phyloP scores from a whole-genome alignment of 2,329 filamentous ascomycete species.

The Fusarium napiforme region DNA sequence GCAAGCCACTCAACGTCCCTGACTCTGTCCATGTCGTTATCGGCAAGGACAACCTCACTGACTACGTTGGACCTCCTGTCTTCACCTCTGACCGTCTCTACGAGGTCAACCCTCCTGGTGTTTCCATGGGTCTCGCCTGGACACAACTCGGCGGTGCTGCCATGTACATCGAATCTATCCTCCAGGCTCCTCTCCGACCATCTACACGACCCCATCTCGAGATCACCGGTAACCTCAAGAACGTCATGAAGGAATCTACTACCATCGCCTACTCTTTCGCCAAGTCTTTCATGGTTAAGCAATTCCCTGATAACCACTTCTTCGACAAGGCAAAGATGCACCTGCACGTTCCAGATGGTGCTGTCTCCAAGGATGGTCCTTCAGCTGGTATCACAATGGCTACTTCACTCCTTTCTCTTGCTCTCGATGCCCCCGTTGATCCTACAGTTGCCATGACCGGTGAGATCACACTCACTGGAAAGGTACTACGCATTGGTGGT shows the following conservation, averaged over 20 bases:
- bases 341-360: constrained; percentile 95
- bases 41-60: constrained; percentile 88
- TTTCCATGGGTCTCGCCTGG: constrained; percentile 98
- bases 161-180: constrained; percentile 95
- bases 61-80: constrained; percentile 95
- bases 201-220: constrained; percentile 83
- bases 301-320: constrained; percentile 92
- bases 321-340: constrained; percentile 96
- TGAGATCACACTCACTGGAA: constrained; percentile 95
- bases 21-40: constrained; percentile 88
- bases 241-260: constrained; percentile 98
- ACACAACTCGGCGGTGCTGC: constrained; percentile 96
- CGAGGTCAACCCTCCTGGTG: constrained; percentile 90
- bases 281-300: constrained; percentile 85
- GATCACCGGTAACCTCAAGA: constrained; percentile 93
- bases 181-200: constrained; percentile 82
- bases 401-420: constrained; percentile 88
- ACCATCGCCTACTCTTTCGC: constrained; percentile 95
- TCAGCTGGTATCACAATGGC: constrained; percentile 98
- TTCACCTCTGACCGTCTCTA: constrained; percentile 97
- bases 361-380: constrained; percentile 92
- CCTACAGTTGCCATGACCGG: constrained; percentile 97
- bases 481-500: constrained; percentile 93
- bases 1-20: constrained; percentile 83
- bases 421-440: constrained; percentile 79